These are phyloP conservation scores for Blastobotrys apis DNA, from an alignment of 1,139 yeast genomes.

Conservation along the genomic window DNA sequence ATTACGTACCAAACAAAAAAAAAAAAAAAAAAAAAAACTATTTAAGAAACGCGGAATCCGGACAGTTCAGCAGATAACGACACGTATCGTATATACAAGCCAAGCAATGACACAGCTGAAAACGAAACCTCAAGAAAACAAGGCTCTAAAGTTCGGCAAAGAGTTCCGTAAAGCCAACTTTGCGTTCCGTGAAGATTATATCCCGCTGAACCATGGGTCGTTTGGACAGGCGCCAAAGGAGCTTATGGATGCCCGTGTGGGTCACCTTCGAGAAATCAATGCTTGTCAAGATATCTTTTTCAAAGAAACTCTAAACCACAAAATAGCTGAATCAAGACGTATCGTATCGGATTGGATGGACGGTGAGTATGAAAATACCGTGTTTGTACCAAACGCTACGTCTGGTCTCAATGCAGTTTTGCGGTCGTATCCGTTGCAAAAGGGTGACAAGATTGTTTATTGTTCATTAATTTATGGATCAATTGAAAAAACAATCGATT, in stretches of 20 bases:
- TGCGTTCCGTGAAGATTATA: slow-evolving; percentile 26
- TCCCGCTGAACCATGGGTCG: slow-evolving; percentile 31
- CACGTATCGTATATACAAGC: too few species aligned
- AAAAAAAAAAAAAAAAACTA: too few species aligned
- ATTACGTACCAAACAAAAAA: too few species aligned
- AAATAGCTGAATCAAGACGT: slow-evolving; percentile 35
- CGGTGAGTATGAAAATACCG: slow-evolving; percentile 44
- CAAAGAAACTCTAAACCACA: slow-evolving; percentile 27
- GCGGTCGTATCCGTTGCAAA: slow-evolving; percentile 48
- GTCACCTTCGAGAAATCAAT: slow-evolving; percentile 28
- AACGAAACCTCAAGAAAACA: too few species aligned
- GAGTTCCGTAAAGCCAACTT: slow-evolving; percentile 48
- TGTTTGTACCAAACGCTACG: slow-evolving; percentile 57
- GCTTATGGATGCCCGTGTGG: slow-evolving; percentile 19
- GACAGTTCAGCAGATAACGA: too few species aligned
- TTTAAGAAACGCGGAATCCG: too few species aligned
- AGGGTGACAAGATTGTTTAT: slow-evolving; percentile 53
- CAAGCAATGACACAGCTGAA: too few species aligned
- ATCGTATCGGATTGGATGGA: slow-evolving; percentile 41
- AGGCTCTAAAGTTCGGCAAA: slow-evolving; percentile 47
- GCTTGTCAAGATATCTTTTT: slow-evolving; percentile 44
- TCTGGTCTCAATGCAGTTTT: slow-evolving; percentile 57
- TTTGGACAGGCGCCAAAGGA: slow-evolving; percentile 26
- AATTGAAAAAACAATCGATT: slow-evolving; percentile 51
- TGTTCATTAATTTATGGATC: slow-evolving; percentile 56